Base-by-base conservation (phyloP, 108 stramenopile genomes). In the Fragilaria crotonensis region DNA sequence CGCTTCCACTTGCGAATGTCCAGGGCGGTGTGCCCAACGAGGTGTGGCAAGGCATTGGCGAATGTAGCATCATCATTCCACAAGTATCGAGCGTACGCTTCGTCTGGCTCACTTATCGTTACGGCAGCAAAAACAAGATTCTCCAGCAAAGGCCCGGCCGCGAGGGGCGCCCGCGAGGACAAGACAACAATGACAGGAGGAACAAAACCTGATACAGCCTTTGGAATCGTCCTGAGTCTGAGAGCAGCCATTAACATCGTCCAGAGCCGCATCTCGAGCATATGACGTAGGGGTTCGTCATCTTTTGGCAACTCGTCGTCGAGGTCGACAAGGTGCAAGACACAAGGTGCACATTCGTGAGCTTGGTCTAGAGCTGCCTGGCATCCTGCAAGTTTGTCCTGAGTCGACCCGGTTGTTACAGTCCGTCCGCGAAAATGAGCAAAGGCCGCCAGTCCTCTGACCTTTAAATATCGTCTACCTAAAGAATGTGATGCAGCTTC, bases 391-490 rank as follows among this genome's bases (percentile, higher is more conserved):
- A 89, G 45, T 59, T 93, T 80, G 51, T 93, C 87, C 5, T 66
- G 33, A 14, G 88, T 56, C 20, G 68, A 75, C 18, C 85, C 81
- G 48, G 66, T 71, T 44, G 75, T 27, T 1, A 74, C 66, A 25
- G 60, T 49, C 23, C 70, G 28, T 17, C 66, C 69, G 23, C 50
- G 48, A 45, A 67, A 19, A 69, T 65, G 58, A 41, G 64, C 80
- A 48, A 83, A 87, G 14, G 79, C 79, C 25, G 81, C 85, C 23
- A 90, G 67, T 33, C 85, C 85, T n/a, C 71, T 71, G 2, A 90
- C 69, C 11, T 64, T 57, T 30, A 87, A 57, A 17, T 66, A 78
- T 50, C 71, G 77, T 67, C 79, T 70, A 57, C 89, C 89, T 49
- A 79, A 57, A 30, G 26, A n/a, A 52, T 76, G 51, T 48, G 85